Percentiles rank a stretch among this genome's conserved stretches.
Evolutionary conservation across 2,329 filamentous ascomycete species (phyloP).

Genomic region (Fusarium coffeatum): DNA sequence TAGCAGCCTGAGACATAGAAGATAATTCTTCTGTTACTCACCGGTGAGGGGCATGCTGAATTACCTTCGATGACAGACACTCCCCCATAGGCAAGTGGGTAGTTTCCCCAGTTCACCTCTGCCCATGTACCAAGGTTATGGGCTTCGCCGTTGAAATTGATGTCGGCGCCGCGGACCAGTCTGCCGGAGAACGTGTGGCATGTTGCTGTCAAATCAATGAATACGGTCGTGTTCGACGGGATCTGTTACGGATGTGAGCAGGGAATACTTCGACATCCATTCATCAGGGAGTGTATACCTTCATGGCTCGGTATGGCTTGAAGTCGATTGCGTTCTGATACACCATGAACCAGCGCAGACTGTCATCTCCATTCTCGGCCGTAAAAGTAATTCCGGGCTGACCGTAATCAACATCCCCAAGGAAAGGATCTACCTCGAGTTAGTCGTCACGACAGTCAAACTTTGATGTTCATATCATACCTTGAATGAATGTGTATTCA

Average conservation of each 20-base stretch:
- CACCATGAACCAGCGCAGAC: conserved; percentile 35
- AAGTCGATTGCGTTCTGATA: conserved; percentile 39
- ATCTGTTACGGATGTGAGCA: conserved; percentile 11
- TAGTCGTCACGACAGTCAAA: not conserved
- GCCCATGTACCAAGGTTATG: conserved; percentile 40
- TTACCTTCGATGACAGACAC: conserved; percentile 40
- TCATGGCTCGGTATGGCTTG: conserved; percentile 40
- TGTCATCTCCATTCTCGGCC: conserved; percentile 6
- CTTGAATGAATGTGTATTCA: conserved; percentile 31
- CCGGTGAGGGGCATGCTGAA: not conserved
- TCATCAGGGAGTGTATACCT: not conserved
- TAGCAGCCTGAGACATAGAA: too few relatives aligned
- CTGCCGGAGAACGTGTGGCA: conserved; percentile 33
- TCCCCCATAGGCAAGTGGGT: conserved; percentile 29
- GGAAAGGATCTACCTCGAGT: conserved; percentile 26
- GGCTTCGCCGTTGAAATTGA: conserved; percentile 23
- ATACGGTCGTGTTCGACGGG: conserved; percentile 30
- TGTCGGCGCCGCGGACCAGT: conserved; percentile 29
- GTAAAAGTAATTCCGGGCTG: conserved; percentile 31
- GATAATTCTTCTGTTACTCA: too few relatives aligned
- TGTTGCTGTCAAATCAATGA: conserved; percentile 24
- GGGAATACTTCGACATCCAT: rapidly evolving
- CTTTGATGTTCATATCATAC: not conserved
- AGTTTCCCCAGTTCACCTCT: conserved; percentile 33
- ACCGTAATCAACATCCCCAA: conserved; percentile 27